Conservation (phyloP, 179 eudicot genomes). For the Spinacia oleracea region DNA sequence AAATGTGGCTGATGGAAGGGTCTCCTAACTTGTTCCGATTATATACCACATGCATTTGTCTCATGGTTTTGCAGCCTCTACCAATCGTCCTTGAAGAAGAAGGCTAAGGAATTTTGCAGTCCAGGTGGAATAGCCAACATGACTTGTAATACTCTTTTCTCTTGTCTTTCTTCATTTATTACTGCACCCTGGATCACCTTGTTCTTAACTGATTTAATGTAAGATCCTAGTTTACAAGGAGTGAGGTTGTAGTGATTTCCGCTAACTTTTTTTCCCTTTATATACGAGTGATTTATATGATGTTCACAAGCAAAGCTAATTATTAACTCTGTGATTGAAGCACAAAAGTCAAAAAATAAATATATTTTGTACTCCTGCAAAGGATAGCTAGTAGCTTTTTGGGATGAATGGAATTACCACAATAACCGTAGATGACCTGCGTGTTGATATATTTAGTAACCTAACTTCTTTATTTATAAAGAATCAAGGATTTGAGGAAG, state of each 20-base stretch:
- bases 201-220: constrained; percentile 5
- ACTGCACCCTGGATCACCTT: neutral
- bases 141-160: constrained; percentile 28
- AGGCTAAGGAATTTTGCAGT: constrained; percentile 20
- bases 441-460: neutral
- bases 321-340: neutral
- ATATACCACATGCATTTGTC: neutral
- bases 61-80: neutral
- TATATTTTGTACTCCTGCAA: neutral
- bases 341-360: neutral
- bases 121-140: constrained; percentile 22
- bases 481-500: neutral
- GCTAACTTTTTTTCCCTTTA: neutral
- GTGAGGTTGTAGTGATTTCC: neutral
- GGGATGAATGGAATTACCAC: neutral
- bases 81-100: constrained; percentile 5
- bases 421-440: neutral
- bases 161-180: constrained; percentile 10
- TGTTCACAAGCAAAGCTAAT: neutral
- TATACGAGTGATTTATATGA: neutral
- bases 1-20: constrained; percentile 34
- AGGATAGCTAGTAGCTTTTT: neutral
- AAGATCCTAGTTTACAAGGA: neutral
- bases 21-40: constrained; percentile 21
- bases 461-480: neutral